phyloP scores from a whole-genome alignment of 805 yeast species.

The Wickerhamomyces mucosus region DNA sequence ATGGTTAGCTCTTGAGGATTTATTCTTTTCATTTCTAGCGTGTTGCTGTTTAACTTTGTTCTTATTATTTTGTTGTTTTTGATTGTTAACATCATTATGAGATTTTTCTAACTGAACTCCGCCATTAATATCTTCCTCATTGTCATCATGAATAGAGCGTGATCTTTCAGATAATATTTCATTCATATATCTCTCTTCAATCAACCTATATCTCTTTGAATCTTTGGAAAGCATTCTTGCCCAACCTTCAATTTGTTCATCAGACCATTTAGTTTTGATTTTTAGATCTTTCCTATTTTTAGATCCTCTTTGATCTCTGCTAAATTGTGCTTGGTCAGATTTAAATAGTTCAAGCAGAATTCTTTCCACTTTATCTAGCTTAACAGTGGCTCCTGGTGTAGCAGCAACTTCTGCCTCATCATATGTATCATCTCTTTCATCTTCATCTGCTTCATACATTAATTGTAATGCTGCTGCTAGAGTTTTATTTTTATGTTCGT shows the following conservation, averaged over 20 bases:
- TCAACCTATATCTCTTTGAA: conserved; percentile 48
- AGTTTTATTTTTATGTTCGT: conserved; percentile 46
- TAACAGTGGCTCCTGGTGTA: conserved; percentile 10
- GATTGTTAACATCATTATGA: no score
- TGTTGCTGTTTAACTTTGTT: conserved; percentile 24
- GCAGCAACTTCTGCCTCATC: conserved; percentile 36
- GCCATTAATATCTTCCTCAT: conserved; percentile 1
- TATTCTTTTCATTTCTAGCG: conserved; percentile 43
- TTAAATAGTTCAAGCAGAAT: conserved; percentile 48
- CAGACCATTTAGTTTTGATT: conserved; percentile 56
- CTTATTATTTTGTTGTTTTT: conserved; percentile 7
- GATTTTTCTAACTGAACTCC: no score
- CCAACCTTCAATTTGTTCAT: conserved; percentile 95
- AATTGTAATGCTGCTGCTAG: conserved; percentile 50
- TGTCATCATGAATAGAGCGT: not conserved
- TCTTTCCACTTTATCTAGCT: conserved; percentile 37
- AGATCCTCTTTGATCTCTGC: conserved; percentile 39
- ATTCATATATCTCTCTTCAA: conserved; percentile 51
- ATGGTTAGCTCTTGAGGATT: conserved; percentile 52
- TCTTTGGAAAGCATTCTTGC: conserved; percentile 60
- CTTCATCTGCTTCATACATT: conserved; percentile 69
- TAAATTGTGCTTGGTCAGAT: conserved; percentile 39
- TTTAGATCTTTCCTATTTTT: conserved; percentile 42
- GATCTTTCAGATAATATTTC: conserved; percentile 28
- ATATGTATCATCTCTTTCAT: conserved; percentile 77